Percentiles rank a stretch among this genome's conserved stretches.
These are phyloP conservation scores for Trichosporon sp. DNA, from an alignment of 1,284 basidiomycete genomes.

Conservation along the genomic window DNA sequence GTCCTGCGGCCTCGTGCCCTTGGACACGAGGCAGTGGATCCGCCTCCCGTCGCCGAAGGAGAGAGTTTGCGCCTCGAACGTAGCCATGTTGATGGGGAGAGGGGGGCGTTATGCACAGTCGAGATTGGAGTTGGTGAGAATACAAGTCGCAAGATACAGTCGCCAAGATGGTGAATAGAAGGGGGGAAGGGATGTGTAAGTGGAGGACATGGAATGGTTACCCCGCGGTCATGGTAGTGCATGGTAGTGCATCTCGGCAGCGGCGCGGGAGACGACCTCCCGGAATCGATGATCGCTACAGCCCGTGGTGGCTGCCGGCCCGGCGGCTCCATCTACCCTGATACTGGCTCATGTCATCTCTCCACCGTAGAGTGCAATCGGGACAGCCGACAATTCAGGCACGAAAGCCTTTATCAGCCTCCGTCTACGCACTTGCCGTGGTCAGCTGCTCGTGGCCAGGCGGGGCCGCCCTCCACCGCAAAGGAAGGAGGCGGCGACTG, in stretches of 20 bases:
- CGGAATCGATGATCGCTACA: too few relatives aligned
- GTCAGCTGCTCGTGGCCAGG: background rate
- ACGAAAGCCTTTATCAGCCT: background rate
- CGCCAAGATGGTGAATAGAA: too few relatives aligned
- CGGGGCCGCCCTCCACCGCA: background rate
- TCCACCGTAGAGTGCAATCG: background rate
- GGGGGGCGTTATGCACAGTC: background rate
- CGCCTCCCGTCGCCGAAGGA: constrained; percentile 18
- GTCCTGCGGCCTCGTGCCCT: constrained; percentile 59
- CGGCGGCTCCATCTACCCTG: background rate
- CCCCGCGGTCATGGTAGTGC: background rate
- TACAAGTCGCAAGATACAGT: too few relatives aligned
- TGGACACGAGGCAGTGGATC: constrained; percentile 26
- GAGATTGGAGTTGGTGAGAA: background rate
- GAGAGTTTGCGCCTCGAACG: constrained; percentile 23
- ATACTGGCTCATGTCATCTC: background rate
- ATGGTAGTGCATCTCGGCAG: background rate
- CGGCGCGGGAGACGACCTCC: background rate
- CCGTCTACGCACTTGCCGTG: background rate
- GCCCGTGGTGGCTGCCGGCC: background rate
- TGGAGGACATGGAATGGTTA: too few relatives aligned
- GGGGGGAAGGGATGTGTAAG: too few relatives aligned
- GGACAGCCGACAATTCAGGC: constrained; percentile 4
- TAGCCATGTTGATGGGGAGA: background rate
- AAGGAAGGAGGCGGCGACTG: background rate